A percentile compares a stretch with the other conserved stretches of the same genome.
phyloP scores from a whole-genome alignment of 306 rosid genomes.

The Sphenostylis stenocarpa region DNA sequence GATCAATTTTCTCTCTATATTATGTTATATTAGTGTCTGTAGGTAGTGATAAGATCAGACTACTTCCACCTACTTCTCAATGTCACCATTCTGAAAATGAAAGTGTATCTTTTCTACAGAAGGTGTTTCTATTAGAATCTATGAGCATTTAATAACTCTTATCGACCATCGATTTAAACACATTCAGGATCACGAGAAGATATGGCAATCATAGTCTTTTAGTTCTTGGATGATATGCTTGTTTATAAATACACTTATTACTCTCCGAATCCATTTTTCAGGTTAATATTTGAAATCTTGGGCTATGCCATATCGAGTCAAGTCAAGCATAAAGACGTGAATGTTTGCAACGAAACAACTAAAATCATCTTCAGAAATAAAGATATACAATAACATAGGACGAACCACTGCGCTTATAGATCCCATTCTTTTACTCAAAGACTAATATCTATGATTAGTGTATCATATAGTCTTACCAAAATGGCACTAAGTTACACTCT shows the following conservation, averaged over 20 bases:
- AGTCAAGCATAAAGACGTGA: background rate
- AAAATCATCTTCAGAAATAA: background rate
- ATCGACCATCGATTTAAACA: background rate
- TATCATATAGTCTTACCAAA: background rate
- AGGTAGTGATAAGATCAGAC: conserved; percentile 6
- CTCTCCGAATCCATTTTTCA: background rate
- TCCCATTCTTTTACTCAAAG: background rate
- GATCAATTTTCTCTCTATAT: conserved; percentile 13
- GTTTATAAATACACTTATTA: background rate
- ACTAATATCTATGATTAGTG: background rate
- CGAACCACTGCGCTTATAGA: background rate
- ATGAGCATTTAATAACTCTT: background rate
- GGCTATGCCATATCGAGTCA: no score
- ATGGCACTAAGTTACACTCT: background rate
- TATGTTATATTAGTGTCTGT: conserved; percentile 3
- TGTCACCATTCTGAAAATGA: background rate
- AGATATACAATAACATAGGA: background rate
- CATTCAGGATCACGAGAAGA: no score
- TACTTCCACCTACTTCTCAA: background rate
- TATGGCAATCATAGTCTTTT: no score
- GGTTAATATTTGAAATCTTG: background rate
- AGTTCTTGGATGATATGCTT: no score
- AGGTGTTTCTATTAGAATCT: background rate
- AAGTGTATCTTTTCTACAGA: background rate
- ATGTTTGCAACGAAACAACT: background rate